Evolutionary conservation across 2,329 filamentous ascomycete genomes (phyloP).

Genomic region (Coniochaeta prunicola): DNA sequence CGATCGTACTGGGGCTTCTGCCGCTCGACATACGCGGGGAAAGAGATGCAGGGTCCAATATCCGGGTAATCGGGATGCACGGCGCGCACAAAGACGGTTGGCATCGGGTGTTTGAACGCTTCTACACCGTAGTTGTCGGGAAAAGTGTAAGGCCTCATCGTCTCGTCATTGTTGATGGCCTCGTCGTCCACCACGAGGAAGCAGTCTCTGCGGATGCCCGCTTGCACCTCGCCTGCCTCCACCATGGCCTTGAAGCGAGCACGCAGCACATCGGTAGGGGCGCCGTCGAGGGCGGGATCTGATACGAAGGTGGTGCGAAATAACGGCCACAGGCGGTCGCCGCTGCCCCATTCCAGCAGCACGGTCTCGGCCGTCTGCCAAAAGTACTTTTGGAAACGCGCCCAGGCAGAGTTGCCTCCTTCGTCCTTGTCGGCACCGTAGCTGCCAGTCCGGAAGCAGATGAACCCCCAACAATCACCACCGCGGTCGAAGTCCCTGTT

Average conservation of each 20-base stretch:
- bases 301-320: neutral
- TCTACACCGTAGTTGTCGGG: neutral
- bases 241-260: neutral
- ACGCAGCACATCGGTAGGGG: neutral
- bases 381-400: neutral
- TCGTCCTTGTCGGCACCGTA: neutral
- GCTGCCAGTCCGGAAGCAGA: neutral
- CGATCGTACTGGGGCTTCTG: too few relatives aligned
- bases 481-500: neutral
- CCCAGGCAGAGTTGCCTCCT: neutral
- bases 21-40: too few relatives aligned
- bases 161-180: neutral
- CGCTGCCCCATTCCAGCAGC: neutral
- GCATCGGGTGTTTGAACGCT: neutral
- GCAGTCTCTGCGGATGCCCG: neutral
- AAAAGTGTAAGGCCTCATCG: neutral
- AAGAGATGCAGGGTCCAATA: neutral
- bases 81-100: neutral
- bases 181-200: neutral
- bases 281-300: neutral
- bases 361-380: neutral
- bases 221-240: neutral
- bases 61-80: neutral
- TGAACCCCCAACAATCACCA: neutral
- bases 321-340: neutral